Percentiles rank a stretch among this genome's conserved stretches.
Conservation (phyloP, 495 filamentous ascomycete species). For the Lepidopterella palustris region DNA sequence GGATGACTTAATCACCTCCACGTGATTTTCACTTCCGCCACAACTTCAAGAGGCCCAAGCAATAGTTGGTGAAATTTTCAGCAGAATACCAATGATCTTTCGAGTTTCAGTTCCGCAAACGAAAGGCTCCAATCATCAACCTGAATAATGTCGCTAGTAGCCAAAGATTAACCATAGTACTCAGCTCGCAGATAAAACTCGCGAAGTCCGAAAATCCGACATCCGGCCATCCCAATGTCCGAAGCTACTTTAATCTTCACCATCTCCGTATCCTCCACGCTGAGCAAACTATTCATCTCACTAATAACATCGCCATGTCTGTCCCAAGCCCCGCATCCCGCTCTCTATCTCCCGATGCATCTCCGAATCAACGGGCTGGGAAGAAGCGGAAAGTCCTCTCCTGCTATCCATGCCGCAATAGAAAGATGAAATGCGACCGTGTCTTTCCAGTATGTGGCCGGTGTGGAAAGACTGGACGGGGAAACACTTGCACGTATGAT, state of each 20-base stretch:
- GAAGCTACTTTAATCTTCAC: background rate
- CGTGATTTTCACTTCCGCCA: too few species aligned
- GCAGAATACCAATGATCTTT: too few species aligned
- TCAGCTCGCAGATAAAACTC: too few species aligned
- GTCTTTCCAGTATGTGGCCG: conserved; percentile 24
- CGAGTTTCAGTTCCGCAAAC: too few species aligned
- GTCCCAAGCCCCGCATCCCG: conserved; percentile 20
- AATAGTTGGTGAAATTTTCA: too few species aligned
- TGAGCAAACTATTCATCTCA: background rate
- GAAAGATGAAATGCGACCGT: conserved; percentile 30
- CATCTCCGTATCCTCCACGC: background rate
- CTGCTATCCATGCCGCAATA: conserved; percentile 27
- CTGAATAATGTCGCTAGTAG: too few species aligned
- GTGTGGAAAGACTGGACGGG: conserved; percentile 22
- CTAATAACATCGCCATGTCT: conserved; percentile 13
- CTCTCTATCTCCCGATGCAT: conserved; percentile 18
- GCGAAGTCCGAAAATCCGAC: conserved; percentile 5
- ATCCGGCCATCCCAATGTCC: background rate
- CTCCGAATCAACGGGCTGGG: conserved; percentile 11
- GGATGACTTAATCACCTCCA: too few species aligned
- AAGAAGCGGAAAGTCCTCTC: conserved; percentile 30
- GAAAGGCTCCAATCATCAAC: too few species aligned
- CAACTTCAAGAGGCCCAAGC: too few species aligned
- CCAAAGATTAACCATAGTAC: too few species aligned
- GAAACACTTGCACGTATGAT: conserved; percentile 23